Evolutionary conservation across 257 asterid genomes (phyloP).

Genomic region (Handroanthus guayacan): DNA sequence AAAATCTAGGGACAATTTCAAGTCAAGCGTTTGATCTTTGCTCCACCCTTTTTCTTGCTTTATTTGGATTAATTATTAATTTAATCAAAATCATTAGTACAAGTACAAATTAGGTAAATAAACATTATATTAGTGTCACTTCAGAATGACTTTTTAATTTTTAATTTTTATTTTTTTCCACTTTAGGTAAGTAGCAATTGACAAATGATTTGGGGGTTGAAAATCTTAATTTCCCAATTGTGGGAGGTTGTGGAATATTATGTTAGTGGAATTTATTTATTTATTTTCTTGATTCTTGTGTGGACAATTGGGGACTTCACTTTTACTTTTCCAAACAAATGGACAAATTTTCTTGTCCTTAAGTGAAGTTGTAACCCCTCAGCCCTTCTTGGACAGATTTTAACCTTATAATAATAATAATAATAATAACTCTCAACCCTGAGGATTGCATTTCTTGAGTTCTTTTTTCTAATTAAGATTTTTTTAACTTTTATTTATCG

Average conservation of each 20-base stretch:
- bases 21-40: not conserved
- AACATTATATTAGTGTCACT: constrained; percentile 26
- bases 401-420: no score
- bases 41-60: not conserved
- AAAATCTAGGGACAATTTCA: not conserved
- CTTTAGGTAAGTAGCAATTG: not conserved
- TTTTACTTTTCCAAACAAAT: no score
- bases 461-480: no score
- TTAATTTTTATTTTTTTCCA: constrained; percentile 3
- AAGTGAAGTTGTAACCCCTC: no score
- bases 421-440: no score
- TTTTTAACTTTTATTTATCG: no score
- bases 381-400: no score
- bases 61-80: not conserved
- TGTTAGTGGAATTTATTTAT: not conserved
- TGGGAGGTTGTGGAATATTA: constrained; percentile 17
- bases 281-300: no score
- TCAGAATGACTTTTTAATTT: constrained; percentile 6
- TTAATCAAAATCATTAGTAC: not conserved
- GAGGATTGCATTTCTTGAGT: no score
- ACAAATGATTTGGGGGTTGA: constrained; percentile 27
- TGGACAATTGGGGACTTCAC: not conserved
- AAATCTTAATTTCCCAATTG: not conserved
- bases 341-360: no score
- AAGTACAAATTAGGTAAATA: not conserved